Evolutionary conservation across 805 yeast genomes (phyloP).

Genomic region (Brettanomyces anomalus): DNA sequence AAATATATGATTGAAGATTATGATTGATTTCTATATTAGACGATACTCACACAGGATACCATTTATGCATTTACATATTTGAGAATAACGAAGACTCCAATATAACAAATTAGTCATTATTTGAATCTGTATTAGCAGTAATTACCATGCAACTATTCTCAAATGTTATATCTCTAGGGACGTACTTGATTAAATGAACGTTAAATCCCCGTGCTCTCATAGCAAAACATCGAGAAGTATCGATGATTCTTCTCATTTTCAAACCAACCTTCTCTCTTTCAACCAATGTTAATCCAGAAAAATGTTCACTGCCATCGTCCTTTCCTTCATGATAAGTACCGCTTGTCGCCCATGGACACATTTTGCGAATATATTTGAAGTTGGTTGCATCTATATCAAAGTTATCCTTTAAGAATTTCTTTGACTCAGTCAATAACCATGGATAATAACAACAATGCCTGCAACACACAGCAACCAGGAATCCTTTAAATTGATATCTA

Average conservation of each 20-base stretch:
- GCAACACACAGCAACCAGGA: conserved; percentile 88
- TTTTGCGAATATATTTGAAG: conserved; percentile 37
- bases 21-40: no score
- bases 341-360: conserved; percentile 86
- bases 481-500: conserved; percentile 35
- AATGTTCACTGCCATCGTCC: conserved; percentile 28
- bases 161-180: conserved; percentile 44
- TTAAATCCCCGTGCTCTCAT: conserved; percentile 31
- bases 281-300: conserved; percentile 33
- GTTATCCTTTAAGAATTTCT: conserved; percentile 26
- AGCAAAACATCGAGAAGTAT: conserved; percentile 56
- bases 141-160: conserved; percentile 43
- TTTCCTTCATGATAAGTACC: conserved; percentile 35
- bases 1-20: no score
- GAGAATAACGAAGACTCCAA: no score
- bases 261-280: conserved; percentile 57
- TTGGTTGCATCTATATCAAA: conserved; percentile 26
- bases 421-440: conserved; percentile 42
- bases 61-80: no score
- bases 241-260: conserved; percentile 63
- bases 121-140: neutral
- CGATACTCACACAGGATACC: no score
- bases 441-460: conserved; percentile 69
- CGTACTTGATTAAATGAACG: conserved; percentile 51
- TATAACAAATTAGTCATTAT: neutral